Evolutionary conservation across 352 stramenopile genomes (phyloP).

Genomic region (Aphanomyces euteiches): DNA sequence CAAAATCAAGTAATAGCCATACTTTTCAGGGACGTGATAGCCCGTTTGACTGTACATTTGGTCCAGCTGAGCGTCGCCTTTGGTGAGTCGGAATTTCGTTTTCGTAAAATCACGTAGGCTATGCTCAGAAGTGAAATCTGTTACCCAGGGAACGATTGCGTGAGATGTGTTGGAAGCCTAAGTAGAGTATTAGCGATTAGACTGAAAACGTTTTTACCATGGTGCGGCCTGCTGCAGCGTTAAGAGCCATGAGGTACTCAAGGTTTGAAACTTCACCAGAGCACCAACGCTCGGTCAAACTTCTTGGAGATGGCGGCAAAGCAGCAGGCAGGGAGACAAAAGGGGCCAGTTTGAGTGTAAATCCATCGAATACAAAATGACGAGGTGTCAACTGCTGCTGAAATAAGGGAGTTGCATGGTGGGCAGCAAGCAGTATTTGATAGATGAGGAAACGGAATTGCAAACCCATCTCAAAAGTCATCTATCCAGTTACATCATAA

Average conservation of each 20-base stretch:
- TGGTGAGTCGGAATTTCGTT: conserved; percentile 94
- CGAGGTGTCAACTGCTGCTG: background rate
- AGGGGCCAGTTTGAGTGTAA: conserved; percentile 29
- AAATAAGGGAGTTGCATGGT: background rate
- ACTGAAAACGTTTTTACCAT: conserved; percentile 41
- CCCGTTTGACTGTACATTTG: conserved; percentile 84
- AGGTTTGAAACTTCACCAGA: conserved; percentile 87
- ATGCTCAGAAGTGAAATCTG: conserved; percentile 71
- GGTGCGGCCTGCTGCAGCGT: conserved; percentile 82
- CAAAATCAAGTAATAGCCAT: conserved; percentile 8
- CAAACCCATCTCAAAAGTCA: background rate
- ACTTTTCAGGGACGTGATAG: conserved; percentile 93
- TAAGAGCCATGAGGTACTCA: conserved; percentile 92
- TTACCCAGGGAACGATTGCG: conserved; percentile 95
- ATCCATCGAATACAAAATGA: background rate
- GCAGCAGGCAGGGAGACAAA: conserved; percentile 28
- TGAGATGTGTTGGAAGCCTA: conserved; percentile 76
- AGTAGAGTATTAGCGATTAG: conserved; percentile 26
- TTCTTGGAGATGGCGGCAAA: conserved; percentile 33
- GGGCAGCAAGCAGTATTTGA: background rate
- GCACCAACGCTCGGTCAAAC: conserved; percentile 86
- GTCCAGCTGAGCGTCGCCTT: conserved; percentile 91
- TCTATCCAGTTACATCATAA: background rate
- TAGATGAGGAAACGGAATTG: background rate
- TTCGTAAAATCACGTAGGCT: conserved; percentile 88